A percentile compares a stretch with the other conserved stretches of the same genome.
Evolutionary conservation across 768 basidiomycete species (phyloP).

Genomic region (Leccinum variicolor): DNA sequence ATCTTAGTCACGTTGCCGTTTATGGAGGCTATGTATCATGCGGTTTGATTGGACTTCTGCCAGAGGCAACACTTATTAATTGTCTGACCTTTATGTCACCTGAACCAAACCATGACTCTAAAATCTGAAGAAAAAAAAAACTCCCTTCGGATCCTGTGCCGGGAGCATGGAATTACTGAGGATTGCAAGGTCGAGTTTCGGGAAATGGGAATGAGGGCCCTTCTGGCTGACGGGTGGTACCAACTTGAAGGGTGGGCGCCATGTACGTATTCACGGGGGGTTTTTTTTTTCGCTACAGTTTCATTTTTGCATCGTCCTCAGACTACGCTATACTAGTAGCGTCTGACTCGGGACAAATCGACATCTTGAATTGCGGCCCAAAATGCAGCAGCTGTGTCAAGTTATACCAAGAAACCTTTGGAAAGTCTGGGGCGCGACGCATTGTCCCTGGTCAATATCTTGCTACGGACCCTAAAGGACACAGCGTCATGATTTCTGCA

Average conservation of each 20-base stretch:
- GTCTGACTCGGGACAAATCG: constrained; percentile 95
- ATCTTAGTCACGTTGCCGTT: too few relatives aligned
- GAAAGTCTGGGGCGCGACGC: constrained; percentile 91
- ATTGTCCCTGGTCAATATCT: constrained; percentile 98
- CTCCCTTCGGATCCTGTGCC: constrained; percentile 27
- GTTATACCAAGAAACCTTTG: constrained; percentile 95
- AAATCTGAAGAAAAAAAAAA: too few relatives aligned
- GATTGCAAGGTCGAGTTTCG: constrained; percentile 42
- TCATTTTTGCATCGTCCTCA: constrained; percentile 51
- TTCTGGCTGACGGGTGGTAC: constrained; percentile 96
- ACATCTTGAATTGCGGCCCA: constrained; percentile 95
- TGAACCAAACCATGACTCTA: too few relatives aligned
- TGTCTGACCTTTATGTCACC: too few relatives aligned
- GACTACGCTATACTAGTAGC: constrained; percentile 93
- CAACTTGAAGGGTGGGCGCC: constrained; percentile 71
- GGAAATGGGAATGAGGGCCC: constrained; percentile 30
- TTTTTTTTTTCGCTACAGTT: constrained; percentile 23
- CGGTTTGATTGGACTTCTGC: too few relatives aligned
- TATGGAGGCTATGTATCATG: too few relatives aligned
- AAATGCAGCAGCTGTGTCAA: constrained; percentile 88
- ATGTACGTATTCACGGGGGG: constrained; percentile 50
- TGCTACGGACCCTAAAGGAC: constrained; percentile 93
- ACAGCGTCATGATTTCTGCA: constrained; percentile 91
- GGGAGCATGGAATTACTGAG: constrained; percentile 39
- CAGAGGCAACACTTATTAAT: too few relatives aligned